These are phyloP conservation scores for Bothriochloa decipiens DNA, from an alignment of 176 grass and related monocot species.

Conservation along the genomic window DNA sequence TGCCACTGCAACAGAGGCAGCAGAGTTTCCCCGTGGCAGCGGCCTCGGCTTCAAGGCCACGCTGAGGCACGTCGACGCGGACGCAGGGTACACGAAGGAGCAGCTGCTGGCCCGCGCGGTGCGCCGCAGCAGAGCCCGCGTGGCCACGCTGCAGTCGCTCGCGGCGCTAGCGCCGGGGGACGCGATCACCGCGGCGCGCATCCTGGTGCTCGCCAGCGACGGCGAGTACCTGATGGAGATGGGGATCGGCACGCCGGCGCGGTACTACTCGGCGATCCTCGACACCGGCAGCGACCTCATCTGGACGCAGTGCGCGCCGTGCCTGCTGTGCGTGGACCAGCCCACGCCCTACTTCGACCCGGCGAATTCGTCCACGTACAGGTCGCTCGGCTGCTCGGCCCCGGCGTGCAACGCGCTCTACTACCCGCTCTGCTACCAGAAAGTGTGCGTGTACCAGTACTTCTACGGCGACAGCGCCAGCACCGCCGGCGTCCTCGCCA, in stretches of 20 bases:
- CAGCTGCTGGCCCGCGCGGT: constrained; percentile 58
- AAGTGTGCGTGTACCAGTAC: constrained; percentile 70
- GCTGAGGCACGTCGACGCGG: constrained; percentile 55
- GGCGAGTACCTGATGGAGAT: constrained; percentile 79
- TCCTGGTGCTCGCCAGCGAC: constrained; percentile 54
- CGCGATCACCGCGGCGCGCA: constrained; percentile 34
- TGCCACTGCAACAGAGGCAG: not conserved
- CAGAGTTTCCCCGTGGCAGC: not conserved
- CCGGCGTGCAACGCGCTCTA: constrained; percentile 57
- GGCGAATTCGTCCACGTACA: constrained; percentile 44
- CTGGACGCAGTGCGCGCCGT: constrained; percentile 78
- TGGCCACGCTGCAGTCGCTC: constrained; percentile 52
- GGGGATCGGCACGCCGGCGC: constrained; percentile 70
- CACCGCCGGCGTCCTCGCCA: constrained; percentile 66
- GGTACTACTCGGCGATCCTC: constrained; percentile 58
- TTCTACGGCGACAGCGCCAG: constrained; percentile 64
- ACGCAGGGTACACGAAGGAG: constrained; percentile 35
- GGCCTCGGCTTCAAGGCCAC: constrained; percentile 51
- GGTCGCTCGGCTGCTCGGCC: constrained; percentile 39
- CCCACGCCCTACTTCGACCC: constrained; percentile 61
- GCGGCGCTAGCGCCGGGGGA: constrained; percentile 22
- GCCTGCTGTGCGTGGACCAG: constrained; percentile 67
- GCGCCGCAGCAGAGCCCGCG: constrained; percentile 53
- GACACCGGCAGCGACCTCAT: constrained; percentile 63
- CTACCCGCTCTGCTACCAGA: constrained; percentile 54